Percentiles rank a stretch among this genome's conserved stretches.
phyloP scores from a whole-genome alignment of 108 stramenopile genomes.

The Mayamaea pseudoterrestris region DNA sequence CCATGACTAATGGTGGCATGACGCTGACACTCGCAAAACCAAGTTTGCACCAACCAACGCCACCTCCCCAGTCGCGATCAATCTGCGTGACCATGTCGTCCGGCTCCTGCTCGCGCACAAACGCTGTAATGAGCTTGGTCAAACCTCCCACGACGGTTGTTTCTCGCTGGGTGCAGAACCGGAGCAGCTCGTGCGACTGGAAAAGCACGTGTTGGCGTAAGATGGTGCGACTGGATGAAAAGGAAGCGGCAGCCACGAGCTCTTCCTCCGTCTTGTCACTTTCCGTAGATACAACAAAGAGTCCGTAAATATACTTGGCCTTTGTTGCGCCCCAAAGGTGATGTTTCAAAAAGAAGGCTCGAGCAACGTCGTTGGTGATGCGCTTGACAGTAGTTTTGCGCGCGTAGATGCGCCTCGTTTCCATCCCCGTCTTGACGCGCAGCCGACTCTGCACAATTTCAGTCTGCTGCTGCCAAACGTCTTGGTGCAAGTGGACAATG shows the following conservation, averaged over 20 bases:
- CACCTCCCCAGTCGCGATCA: conserved; percentile 64
- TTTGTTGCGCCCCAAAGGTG: conserved; percentile 56
- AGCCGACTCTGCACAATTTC: conserved; percentile 39
- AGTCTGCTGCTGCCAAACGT: conserved; percentile 38
- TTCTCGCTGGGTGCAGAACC: conserved; percentile 41
- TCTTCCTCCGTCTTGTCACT: conserved; percentile 11
- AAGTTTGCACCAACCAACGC: conserved; percentile 25
- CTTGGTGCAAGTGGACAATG: conserved; percentile 61
- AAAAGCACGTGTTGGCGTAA: conserved; percentile 7
- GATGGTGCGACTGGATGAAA: conserved; percentile 35
- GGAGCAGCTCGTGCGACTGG: conserved; percentile 46
- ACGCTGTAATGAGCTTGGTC: conserved; percentile 39
- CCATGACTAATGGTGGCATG: conserved; percentile 48
- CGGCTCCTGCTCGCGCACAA: conserved; percentile 20
- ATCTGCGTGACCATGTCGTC: conserved; percentile 56
- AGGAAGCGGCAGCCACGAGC: conserved; percentile 51
- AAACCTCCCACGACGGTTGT: conserved; percentile 46
- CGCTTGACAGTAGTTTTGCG: conserved; percentile 32
- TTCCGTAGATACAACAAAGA: no score
- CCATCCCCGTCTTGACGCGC: conserved; percentile 10
- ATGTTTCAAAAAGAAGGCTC: conserved; percentile 40
- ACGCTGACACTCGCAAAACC: conserved; percentile 38
- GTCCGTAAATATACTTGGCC: conserved; percentile 48
- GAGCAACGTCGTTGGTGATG: conserved; percentile 20
- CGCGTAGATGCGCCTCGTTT: conserved; percentile 28